Conservation (phyloP, 345 rosid genomes). For the Salix exigua region DNA sequence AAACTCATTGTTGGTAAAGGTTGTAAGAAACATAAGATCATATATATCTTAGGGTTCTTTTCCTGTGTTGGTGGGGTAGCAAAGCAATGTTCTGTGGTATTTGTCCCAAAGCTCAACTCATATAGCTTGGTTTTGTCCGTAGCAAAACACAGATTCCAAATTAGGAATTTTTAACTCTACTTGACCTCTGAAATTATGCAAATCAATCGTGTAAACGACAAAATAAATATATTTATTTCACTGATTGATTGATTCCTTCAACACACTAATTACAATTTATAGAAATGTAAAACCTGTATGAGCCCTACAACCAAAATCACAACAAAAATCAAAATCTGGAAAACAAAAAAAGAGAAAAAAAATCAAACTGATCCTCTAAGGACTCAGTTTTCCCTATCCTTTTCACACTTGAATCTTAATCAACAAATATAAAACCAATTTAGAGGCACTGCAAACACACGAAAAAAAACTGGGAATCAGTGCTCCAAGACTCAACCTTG, state of each 20-base stretch:
- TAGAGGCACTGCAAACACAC: conserved; percentile 36
- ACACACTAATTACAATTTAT: conserved; percentile 21
- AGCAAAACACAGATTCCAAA: conserved; percentile 10
- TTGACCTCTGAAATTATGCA: conserved; percentile 3
- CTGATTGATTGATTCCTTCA: conserved; percentile 8
- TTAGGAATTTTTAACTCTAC: background rate
- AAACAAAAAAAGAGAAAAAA: background rate
- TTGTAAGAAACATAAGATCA: background rate
- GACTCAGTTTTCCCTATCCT: background rate
- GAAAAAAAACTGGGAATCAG: conserved; percentile 22
- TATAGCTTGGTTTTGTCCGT: conserved; percentile 7
- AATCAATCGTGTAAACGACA: background rate
- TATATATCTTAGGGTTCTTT: background rate
- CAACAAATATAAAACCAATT: conserved; percentile 1
- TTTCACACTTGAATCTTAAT: conserved; percentile 1
- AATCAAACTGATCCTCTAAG: background rate
- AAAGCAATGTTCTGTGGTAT: conserved; percentile 11
- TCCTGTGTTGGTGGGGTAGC: background rate
- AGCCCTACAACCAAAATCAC: background rate
- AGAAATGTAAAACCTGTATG: background rate
- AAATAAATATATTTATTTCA: background rate
- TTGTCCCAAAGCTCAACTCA: background rate
- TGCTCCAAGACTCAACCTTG: conserved; percentile 19
- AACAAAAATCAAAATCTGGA: conserved; percentile 2
- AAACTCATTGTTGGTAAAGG: background rate